These are phyloP conservation scores for Quercus wislizeni DNA, from an alignment of 306 rosid species.

Conservation along the genomic window DNA sequence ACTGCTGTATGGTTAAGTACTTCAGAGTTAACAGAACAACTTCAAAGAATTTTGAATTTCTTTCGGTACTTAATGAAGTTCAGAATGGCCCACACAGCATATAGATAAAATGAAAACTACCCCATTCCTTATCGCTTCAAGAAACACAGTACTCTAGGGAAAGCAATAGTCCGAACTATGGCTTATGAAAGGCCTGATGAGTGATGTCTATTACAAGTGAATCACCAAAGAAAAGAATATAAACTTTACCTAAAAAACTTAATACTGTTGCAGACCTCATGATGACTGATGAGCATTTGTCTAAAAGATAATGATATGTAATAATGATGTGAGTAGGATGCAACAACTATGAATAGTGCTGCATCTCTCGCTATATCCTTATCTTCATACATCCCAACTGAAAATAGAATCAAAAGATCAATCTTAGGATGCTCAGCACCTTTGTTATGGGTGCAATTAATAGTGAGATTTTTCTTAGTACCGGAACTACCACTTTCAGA, in stretches of 20 bases:
- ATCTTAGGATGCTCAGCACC: not conserved
- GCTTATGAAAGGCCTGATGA: not conserved
- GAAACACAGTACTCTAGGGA: not conserved
- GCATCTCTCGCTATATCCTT: not conserved
- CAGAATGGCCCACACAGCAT: not conserved
- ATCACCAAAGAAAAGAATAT: not conserved
- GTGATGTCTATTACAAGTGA: not conserved
- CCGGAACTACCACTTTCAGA: not conserved
- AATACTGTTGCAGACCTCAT: not conserved
- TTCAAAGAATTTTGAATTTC: not conserved
- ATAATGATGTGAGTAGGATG: not conserved
- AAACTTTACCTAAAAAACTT: not conserved
- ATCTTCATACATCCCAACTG: not conserved
- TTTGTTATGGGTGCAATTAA: not conserved
- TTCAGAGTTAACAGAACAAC: not conserved
- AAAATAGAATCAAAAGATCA: not conserved
- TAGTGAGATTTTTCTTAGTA: not conserved
- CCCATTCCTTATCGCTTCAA: not conserved
- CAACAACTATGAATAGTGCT: not conserved
- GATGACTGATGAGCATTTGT: not conserved
- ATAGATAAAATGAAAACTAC: not conserved
- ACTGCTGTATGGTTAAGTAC: no score
- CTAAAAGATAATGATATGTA: not conserved
- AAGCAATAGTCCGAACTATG: not conserved
- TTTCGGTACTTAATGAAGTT: not conserved